A percentile compares a stretch with the other conserved stretches of the same genome.
Evolutionary conservation across 495 filamentous ascomycete species (phyloP).

Genomic region (Aspergillus ostianus): DNA sequence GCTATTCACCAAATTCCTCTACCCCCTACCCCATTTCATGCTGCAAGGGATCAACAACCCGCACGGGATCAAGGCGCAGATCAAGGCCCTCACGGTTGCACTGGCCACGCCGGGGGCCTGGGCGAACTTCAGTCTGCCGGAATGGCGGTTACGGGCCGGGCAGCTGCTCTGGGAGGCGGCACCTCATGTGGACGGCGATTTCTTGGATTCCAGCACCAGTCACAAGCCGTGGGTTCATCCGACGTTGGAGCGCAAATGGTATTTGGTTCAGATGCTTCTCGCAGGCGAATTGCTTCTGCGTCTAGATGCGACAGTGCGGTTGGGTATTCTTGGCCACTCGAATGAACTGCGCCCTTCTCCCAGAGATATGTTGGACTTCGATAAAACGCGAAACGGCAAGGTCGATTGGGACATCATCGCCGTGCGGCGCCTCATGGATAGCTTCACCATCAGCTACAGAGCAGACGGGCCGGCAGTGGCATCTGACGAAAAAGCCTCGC

Average conservation of each 20-base stretch:
- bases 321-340: conserved; percentile 49
- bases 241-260: conserved; percentile 65
- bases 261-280: conserved; percentile 76
- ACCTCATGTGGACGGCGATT: conserved; percentile 52
- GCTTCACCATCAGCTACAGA: conserved; percentile 48
- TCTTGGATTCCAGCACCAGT: conserved; percentile 39
- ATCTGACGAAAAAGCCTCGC: not conserved
- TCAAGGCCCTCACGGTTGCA: conserved; percentile 46
- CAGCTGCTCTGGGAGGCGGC: conserved; percentile 72
- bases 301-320: conserved; percentile 64
- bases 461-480: conserved; percentile 3
- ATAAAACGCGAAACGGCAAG: conserved; percentile 61
- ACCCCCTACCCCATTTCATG: conserved; percentile 29
- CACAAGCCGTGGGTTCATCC: conserved; percentile 33
- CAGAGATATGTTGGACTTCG: conserved; percentile 62
- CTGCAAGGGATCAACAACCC: conserved; percentile 26
- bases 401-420: conserved; percentile 79
- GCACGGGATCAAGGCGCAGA: conserved; percentile 49
- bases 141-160: conserved; percentile 78
- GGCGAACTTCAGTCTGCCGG: conserved; percentile 75
- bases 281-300: conserved; percentile 75
- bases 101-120: conserved; percentile 55
- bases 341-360: conserved; percentile 47
- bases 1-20: conserved; percentile 47
- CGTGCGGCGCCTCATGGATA: conserved; percentile 73